Conservation (phyloP, 2,329 filamentous ascomycete genomes). For the Cladosporium sp. region DNA sequence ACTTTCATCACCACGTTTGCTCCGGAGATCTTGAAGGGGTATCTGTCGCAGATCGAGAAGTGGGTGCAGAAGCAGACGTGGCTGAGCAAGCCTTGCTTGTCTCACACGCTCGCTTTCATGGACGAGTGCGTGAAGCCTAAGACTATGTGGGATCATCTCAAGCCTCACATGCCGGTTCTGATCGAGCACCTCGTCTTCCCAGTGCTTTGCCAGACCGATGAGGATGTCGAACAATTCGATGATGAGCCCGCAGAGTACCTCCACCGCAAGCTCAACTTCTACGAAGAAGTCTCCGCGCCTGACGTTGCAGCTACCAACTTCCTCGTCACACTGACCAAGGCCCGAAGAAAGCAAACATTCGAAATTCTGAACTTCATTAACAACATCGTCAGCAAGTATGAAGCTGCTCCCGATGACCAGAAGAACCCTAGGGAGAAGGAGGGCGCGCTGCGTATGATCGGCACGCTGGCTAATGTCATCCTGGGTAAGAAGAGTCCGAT, state of each 20-base stretch:
- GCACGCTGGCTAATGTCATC: conserved; percentile 86
- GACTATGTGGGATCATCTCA: conserved; percentile 90
- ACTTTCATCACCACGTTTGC: conserved; percentile 87
- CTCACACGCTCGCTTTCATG: conserved; percentile 88
- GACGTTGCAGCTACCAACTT: conserved; percentile 97
- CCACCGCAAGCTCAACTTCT: conserved; percentile 95
- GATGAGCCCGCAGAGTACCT: conserved; percentile 94
- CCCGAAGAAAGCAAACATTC: conserved; percentile 90
- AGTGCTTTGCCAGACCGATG: conserved; percentile 82
- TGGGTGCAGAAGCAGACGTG: conserved; percentile 93
- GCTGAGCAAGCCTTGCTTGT: conserved; percentile 90
- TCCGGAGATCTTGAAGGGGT: conserved; percentile 91
- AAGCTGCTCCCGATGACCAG: conserved; percentile 72
- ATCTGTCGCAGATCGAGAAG: conserved; percentile 89
- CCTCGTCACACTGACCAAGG: conserved; percentile 88
- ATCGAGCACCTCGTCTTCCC: conserved; percentile 95
- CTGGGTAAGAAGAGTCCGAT: conserved; percentile 98
- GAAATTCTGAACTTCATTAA: conserved; percentile 94
- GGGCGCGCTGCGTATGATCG: conserved; percentile 93
- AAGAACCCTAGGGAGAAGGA: conserved; percentile 96
- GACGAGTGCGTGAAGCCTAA: conserved; percentile 98
- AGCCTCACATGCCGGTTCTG: conserved; percentile 86
- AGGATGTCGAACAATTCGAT: conserved; percentile 90
- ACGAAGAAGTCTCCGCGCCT: conserved; percentile 91
- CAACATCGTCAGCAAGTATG: conserved; percentile 87